These are phyloP conservation scores for Alternaria viburni DNA, from an alignment of 2,329 filamentous ascomycete species.

Conservation along the genomic window DNA sequence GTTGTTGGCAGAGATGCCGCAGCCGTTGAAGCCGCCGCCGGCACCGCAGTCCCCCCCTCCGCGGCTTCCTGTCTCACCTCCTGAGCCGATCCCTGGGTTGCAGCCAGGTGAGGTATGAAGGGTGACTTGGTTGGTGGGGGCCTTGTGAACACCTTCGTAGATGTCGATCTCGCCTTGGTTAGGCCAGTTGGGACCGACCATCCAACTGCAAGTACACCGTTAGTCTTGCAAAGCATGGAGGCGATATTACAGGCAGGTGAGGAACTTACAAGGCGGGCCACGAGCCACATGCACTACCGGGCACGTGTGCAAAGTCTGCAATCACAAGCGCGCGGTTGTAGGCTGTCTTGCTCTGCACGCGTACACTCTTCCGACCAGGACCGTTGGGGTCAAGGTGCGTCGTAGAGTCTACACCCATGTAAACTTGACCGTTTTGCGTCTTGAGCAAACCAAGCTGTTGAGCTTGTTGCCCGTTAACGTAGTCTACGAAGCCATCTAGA, in stretches of 20 bases:
- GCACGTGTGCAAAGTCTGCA: conserved; percentile 49
- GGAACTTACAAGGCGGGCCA: conserved; percentile 48
- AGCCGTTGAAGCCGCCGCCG: conserved; percentile 43
- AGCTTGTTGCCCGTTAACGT: conserved; percentile 42
- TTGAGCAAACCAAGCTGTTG: conserved; percentile 41
- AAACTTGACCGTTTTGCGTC: conserved; percentile 43
- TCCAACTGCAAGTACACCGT: conserved; percentile 39
- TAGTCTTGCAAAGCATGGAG: not conserved
- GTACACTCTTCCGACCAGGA: conserved; percentile 44
- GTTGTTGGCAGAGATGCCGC: conserved; percentile 35
- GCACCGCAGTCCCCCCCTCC: conserved; percentile 46
- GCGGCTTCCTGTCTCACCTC: conserved; percentile 40
- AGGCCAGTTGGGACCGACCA: conserved; percentile 50
- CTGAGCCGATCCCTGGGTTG: conserved; percentile 37
- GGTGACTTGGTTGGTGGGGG: conserved; percentile 46
- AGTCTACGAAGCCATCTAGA: conserved; percentile 48
- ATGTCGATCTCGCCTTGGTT: conserved; percentile 47
- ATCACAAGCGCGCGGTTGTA: conserved; percentile 49
- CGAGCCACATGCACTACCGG: conserved; percentile 45
- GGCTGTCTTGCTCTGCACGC: conserved; percentile 44
- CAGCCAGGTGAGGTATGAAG: conserved; percentile 48
- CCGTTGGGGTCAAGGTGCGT: conserved; percentile 41
- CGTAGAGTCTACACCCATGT: conserved; percentile 48
- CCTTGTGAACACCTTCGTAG: conserved; percentile 48
- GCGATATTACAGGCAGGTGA: not conserved